Evolutionary conservation across 768 basidiomycete species (phyloP).

Genomic region (Tylopilus vinaceipallidus): DNA sequence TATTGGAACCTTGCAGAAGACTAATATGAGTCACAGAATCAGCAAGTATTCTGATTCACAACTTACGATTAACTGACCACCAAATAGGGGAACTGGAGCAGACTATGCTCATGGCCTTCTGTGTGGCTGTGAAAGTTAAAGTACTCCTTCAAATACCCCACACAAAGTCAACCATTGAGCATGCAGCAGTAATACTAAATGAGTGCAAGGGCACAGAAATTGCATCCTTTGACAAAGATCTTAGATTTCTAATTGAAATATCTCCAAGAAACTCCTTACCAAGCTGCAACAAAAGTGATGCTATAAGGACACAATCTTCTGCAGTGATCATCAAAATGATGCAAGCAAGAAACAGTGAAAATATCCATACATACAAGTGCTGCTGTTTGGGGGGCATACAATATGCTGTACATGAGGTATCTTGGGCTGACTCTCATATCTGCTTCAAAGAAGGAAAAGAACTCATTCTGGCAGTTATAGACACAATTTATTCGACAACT

Average conservation of each 20-base stretch:
- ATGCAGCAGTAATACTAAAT: neutral
- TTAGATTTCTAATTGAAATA: too few species aligned
- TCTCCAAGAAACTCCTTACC: too few species aligned
- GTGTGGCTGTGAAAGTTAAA: neutral
- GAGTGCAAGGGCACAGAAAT: neutral
- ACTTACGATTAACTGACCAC: too few species aligned
- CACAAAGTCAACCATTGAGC: neutral
- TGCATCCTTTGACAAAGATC: too few species aligned
- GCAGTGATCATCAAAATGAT: too few species aligned
- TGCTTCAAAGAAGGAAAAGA: neutral
- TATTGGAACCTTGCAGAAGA: constrained; percentile 29
- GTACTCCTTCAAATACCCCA: constrained; percentile 2
- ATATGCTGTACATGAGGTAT: too few species aligned
- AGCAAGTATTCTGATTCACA: neutral
- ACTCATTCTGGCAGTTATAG: neutral
- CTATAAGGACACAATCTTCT: too few species aligned
- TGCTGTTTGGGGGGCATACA: too few species aligned
- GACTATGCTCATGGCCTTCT: constrained; percentile 5
- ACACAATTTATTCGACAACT: neutral
- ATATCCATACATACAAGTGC: too few species aligned
- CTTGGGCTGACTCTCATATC: too few species aligned
- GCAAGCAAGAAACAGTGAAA: too few species aligned
- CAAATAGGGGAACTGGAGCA: constrained; percentile 3
- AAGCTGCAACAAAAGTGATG: too few species aligned
- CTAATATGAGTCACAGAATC: neutral